Evolutionary conservation across 345 rosid species (phyloP).

Genomic region (Arabidopsis suecica): DNA sequence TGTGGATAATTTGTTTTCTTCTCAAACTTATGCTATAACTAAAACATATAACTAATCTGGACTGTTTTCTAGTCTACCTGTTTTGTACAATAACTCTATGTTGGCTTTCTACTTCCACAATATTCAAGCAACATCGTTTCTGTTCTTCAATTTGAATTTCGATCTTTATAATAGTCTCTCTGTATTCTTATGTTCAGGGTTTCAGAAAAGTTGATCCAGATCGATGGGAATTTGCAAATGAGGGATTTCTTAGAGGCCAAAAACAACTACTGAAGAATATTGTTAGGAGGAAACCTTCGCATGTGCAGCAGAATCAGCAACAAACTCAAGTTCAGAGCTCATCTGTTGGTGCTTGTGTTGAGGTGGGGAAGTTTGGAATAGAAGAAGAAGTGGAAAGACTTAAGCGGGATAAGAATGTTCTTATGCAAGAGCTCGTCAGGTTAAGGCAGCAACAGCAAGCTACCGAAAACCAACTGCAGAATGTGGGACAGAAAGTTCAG

Average conservation of each 20-base stretch:
- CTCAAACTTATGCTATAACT: constrained; percentile 9
- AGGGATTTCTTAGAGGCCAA: constrained; percentile 83
- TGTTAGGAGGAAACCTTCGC: constrained; percentile 69
- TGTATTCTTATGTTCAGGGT: constrained; percentile 56
- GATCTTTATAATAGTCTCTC: constrained; percentile 16
- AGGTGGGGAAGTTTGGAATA: constrained; percentile 86
- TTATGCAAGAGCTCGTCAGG: constrained; percentile 91
- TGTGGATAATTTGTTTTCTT: constrained; percentile 17
- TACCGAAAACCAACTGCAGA: constrained; percentile 74
- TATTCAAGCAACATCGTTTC: constrained; percentile 2
- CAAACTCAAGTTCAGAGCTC: constrained; percentile 63
- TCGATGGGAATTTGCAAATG: constrained; percentile 90
- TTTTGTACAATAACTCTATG: constrained; percentile 13
- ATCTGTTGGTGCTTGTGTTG: constrained; percentile 73
- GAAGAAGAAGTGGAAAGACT: constrained; percentile 89
- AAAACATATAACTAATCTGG: constrained; percentile 16
- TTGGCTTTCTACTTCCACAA: neutral
- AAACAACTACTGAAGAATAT: constrained; percentile 72
- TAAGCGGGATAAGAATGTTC: constrained; percentile 86
- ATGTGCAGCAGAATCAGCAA: constrained; percentile 59
- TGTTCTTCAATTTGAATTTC: neutral
- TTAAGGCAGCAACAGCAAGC: constrained; percentile 88
- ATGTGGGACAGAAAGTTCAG: constrained; percentile 78
- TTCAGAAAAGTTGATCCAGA: constrained; percentile 92
- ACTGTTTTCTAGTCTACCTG: constrained; percentile 25